A percentile compares a stretch with the other conserved stretches of the same genome.
These are phyloP conservation scores for Tetracladium maxilliforme DNA, from an alignment of 2,329 filamentous ascomycete genomes.

Conservation along the genomic window DNA sequence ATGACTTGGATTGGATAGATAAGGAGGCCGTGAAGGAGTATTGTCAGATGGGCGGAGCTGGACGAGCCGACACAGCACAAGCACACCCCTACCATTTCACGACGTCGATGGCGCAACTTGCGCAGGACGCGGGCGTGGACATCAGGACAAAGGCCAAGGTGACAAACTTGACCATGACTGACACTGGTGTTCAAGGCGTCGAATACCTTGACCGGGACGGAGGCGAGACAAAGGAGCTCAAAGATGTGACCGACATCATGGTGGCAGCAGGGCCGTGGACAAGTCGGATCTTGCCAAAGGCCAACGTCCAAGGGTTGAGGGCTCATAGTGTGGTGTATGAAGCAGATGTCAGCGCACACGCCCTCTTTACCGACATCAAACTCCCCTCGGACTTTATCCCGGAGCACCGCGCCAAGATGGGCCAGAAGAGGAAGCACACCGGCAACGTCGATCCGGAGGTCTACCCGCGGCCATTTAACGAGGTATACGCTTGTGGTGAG, in stretches of 20 bases:
- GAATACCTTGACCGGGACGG: constrained; percentile 46
- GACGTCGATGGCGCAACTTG: constrained; percentile 64
- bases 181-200: constrained; percentile 44
- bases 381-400: constrained; percentile 51
- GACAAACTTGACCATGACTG: constrained; percentile 48
- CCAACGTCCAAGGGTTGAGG: constrained; percentile 41
- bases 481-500: constrained; percentile 82
- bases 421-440: constrained; percentile 36
- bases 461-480: constrained; percentile 76
- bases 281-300: constrained; percentile 36
- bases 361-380: constrained; percentile 75
- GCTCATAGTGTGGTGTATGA: constrained; percentile 54
- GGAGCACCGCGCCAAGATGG: constrained; percentile 28
- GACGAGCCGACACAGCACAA: constrained; percentile 78
- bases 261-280: constrained; percentile 45
- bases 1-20: constrained; percentile 76
- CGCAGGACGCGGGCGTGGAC: constrained; percentile 51
- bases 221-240: constrained; percentile 35
- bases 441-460: constrained; percentile 75
- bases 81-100: constrained; percentile 91
- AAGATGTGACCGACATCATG: constrained; percentile 27
- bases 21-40: constrained; percentile 52
- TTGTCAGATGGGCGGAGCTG: constrained; percentile 68
- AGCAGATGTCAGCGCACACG: constrained; percentile 54
- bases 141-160: too few species aligned